A percentile compares a stretch with the other conserved stretches of the same genome.
Evolutionary conservation across 768 basidiomycete genomes (phyloP).

Genomic region (Kwoniella bestiolae): DNA sequence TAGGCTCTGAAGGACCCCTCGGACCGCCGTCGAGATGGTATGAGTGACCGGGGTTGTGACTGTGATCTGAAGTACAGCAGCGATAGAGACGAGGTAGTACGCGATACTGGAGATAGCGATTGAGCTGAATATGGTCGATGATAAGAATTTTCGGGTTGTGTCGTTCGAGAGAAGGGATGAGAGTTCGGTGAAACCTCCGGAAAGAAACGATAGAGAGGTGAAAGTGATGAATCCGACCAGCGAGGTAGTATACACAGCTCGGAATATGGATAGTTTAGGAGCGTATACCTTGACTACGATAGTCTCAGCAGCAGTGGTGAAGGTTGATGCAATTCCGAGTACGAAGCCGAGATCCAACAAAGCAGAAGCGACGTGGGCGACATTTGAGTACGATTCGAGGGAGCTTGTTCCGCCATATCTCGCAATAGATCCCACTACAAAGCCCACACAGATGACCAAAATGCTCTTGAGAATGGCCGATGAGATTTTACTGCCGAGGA

Average conservation of each 20-base stretch:
- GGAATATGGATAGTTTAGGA: conserved; percentile 8
- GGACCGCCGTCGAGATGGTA: conserved; percentile 60
- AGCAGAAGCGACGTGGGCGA: background rate
- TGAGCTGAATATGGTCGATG: background rate
- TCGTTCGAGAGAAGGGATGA: background rate
- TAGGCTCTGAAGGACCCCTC: conserved; percentile 10
- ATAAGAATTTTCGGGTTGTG: background rate
- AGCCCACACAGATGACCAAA: conserved; percentile 12
- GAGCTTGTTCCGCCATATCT: conserved; percentile 1
- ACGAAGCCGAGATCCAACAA: conserved; percentile 6
- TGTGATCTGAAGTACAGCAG: conserved; percentile 88
- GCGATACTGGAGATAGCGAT: conserved; percentile 6
- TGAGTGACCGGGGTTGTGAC: conserved; percentile 95
- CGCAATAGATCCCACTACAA: conserved; percentile 1
- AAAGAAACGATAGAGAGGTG: conserved; percentile 1
- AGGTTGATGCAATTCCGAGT: conserved; percentile 11
- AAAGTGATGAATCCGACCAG: conserved; percentile 11
- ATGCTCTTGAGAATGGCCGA: conserved; percentile 2
- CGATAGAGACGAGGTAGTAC: conserved; percentile 85
- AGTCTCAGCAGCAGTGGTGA: conserved; percentile 14
- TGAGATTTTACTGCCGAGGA: background rate
- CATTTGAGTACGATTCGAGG: background rate
- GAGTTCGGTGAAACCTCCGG: conserved; percentile 6
- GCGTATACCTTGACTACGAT: conserved; percentile 18
- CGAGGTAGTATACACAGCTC: conserved; percentile 13